Base-by-base conservation (phyloP, 768 basidiomycete species). In the Exidia glandulosa region DNA sequence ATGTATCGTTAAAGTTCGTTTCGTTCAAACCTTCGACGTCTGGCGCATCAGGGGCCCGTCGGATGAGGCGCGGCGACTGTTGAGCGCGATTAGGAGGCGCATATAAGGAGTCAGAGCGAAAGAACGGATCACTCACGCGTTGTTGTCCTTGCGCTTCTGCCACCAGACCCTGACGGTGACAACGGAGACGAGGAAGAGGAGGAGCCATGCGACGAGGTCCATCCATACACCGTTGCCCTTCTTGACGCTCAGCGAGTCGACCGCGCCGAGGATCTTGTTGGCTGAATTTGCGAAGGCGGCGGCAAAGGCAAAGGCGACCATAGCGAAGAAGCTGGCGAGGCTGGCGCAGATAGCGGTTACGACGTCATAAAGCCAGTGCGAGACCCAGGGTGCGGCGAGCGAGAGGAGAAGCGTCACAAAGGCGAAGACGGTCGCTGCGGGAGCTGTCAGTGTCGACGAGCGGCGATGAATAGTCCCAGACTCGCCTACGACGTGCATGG, bases 401-500 rank as follows among this genome's bases (percentile, higher is more conserved):
- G 82, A 77, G 56, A 75, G 61, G 56, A 80, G 62, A 59, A 82
- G 66, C 10, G 81, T 76, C 50, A 80, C 63, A 70, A 83, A 83
- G 30, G 78, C 68, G n/a, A 82, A 64, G 47, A 67, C 79, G 59
- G 76, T 75, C 58, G 79, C 81, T 83, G 65, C 31, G 59, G 50
- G 19, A 29, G 59, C 37, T 47, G 48, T 31, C 56, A 37, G 55
- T 57, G 33, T 27, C 16, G 30, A 23, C 1, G 27, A 12, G 30
- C 41, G 29, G 9, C 10, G 30, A 13, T 5, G 27, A n/a, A 19
- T 32, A 32, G 16, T 16, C 37, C 13, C 25, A 37, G 32, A 65
- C 67, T 56, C 64, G 80, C 82, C 81, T 60, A 84, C 74, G 30
- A 80, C 81, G 66, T 83, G 81, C 59, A 83, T 70, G 59, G 80